Base-by-base conservation (phyloP, 331 rosid species). In the Spiraea crenata region DNA sequence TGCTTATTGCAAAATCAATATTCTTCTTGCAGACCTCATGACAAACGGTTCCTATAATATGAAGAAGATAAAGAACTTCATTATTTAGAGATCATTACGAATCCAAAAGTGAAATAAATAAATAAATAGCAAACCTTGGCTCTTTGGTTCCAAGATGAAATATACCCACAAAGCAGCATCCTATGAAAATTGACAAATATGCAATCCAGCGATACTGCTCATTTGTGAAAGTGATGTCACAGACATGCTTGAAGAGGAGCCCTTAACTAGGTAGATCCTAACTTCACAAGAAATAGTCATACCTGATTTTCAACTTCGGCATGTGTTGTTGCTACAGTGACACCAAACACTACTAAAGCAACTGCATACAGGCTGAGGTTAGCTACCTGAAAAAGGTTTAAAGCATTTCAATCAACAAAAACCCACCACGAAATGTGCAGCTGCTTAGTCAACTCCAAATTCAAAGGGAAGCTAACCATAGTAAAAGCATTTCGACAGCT, bases 401-500 rank as follows among this genome's bases (percentile, higher is more conserved):
- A 40, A 48, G 7, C 1, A 11, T 8, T 45, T 63, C 10, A 38
- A 63, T 16, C 11, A 17, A 42, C 35, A 15, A 10, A 70, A 6
- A 44, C 54, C 61, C 44, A 11, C 4, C 35, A 69, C 45, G 57
- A 6, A 52, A 37, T 13, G 50, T 15, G 54, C 31, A 47, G 73
- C 59, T 39, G 25, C 51, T 19, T 12, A 71, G 10, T 37, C 69
- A 56, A 75, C 58, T 67, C 61, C 73, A 40, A 48, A 64, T 58
- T 13, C 49, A n/a, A 16, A 6, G 15, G 70, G 73, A 70, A 81
- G 42, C 76, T 76, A 68, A 93, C 98, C 98, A 93, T 93, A 44
- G 78, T 80, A 84, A 93, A 93, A 74, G 97, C 97, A 77, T 93
- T 93, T 66, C 98, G 97, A 73, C 98, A 90, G 73, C 98, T 93